Evolutionary conservation across 495 filamentous ascomycete species (phyloP).

Genomic region (Xylaria intraflava): DNA sequence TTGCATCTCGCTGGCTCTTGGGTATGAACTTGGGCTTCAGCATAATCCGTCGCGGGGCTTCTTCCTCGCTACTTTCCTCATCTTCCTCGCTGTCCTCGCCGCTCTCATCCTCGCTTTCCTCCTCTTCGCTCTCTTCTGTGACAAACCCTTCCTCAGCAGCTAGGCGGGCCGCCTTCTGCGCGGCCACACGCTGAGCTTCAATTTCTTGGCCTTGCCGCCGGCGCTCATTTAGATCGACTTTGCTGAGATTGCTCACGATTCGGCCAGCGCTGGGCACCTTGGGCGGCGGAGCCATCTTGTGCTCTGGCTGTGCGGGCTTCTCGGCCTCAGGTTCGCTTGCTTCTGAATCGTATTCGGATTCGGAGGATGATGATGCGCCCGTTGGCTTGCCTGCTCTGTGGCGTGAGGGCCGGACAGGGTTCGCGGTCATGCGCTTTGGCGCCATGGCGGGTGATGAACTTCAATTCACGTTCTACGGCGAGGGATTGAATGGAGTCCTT

Average conservation of each 20-base stretch:
- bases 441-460: slow-evolving; percentile 59
- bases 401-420: slow-evolving; percentile 73
- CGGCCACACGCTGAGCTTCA: slow-evolving; percentile 35
- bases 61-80: slow-evolving; percentile 58
- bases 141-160: slow-evolving; percentile 71
- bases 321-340: slow-evolving; percentile 44
- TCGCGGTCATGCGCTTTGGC: slow-evolving; percentile 89
- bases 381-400: slow-evolving; percentile 81
- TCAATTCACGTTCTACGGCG: background rate
- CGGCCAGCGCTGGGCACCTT: slow-evolving; percentile 51
- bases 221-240: slow-evolving; percentile 59
- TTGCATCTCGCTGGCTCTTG: slow-evolving; percentile 60
- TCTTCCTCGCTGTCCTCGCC: slow-evolving; percentile 30
- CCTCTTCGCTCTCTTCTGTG: slow-evolving; percentile 51
- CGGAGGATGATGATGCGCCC: slow-evolving; percentile 59
- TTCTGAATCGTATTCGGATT: slow-evolving; percentile 54
- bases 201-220: slow-evolving; percentile 28
- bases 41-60: slow-evolving; percentile 66
- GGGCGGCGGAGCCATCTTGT: slow-evolving; percentile 47
- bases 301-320: slow-evolving; percentile 17
- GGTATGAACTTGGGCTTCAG: slow-evolving; percentile 88
- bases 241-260: slow-evolving; percentile 54
- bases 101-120: slow-evolving; percentile 28
- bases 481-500: background rate
- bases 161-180: slow-evolving; percentile 35